Conservation (phyloP, 805 yeast genomes). For the Yarrowia hollandica region DNA sequence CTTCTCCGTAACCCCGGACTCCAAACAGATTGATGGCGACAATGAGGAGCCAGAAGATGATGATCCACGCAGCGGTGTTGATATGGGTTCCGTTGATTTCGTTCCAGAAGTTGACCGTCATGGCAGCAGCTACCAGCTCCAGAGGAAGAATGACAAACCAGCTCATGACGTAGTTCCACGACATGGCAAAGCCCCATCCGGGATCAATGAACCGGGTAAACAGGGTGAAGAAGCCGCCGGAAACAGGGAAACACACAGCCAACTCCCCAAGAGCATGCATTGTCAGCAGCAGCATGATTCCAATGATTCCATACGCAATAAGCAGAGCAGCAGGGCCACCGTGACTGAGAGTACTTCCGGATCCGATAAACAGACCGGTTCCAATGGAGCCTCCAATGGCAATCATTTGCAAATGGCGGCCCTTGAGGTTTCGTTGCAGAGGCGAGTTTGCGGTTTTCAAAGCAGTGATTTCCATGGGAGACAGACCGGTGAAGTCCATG, state of each 20-base stretch:
- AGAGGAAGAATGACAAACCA: constrained; percentile 62
- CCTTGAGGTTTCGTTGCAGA: constrained; percentile 46
- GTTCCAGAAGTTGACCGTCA: constrained; percentile 13
- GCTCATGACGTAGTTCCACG: constrained; percentile 65
- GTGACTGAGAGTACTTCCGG: background rate
- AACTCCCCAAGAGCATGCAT: constrained; percentile 7
- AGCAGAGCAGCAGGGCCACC: constrained; percentile 2
- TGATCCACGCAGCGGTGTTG: constrained; percentile 15
- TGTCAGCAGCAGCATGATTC: background rate
- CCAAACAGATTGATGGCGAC: background rate
- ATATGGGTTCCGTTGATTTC: constrained; percentile 3
- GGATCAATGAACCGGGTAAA: constrained; percentile 61
- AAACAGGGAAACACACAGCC: constrained; percentile 49
- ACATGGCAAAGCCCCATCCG: constrained; percentile 64
- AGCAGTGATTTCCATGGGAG: constrained; percentile 43
- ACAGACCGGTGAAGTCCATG: constrained; percentile 34
- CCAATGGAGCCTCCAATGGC: constrained; percentile 56
- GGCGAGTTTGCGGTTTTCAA: constrained; percentile 55
- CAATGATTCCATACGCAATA: constrained; percentile 3
- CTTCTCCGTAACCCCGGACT: constrained; percentile 1
- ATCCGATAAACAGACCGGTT: constrained; percentile 57
- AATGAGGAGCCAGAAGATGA: constrained; percentile 1
- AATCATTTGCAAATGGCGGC: constrained; percentile 37
- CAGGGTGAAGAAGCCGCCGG: constrained; percentile 58
- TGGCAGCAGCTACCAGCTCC: constrained; percentile 58